Evolutionary conservation across 164 flowering plant species (phyloP), one percentile per base, ranked within the genome.

Genomic region (Chimonanthus praecox): DNA sequence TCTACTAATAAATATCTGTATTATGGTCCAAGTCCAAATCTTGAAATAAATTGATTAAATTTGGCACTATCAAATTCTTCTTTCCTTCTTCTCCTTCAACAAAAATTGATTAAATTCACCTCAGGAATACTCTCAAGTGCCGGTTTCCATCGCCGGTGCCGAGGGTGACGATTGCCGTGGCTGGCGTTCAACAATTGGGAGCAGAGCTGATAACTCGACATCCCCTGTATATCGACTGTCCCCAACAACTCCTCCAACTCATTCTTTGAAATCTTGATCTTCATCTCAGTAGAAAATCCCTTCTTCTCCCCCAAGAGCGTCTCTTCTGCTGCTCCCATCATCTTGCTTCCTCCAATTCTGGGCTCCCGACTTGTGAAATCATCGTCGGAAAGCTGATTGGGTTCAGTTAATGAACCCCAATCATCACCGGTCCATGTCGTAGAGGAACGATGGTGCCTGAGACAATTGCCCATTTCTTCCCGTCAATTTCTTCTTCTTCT

Each of bases 201-300:
- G 50, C 60, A 20, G 7, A 71, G 3, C 21, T 58, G 11, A 0
- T 71, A 15, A 4, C 16, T 47, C 20, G 73, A 71, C 43, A 58
- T 45, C 65, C 67, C 64, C 9, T 46, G 50, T 3, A 61, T 46
- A 45, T 16, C 73, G 2, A 50, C 65, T 44, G 6, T 47, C 16
- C 66, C 64, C 18, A 61, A n/a, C 73, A 71, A 47, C 18, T 71
- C 65, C 64, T 60, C 73, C 66, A 71, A 6, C 49, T 71, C 66
- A 44, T 18, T 71, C 73, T 47, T 71, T 1, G 50, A 60, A 2
- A 71, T 13, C 73, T 60, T 71, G 20, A 71, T 71, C 73, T 71
- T 71, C 64, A 71, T 67, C 13, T 71, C 66, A 46, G 73, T 58
- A 1, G 66, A 46, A 47, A 71, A 51, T 47, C 8, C 20, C 47